A percentile compares a stretch with the other conserved stretches of the same genome.
phyloP scores from a whole-genome alignment of 169 alveolate genomes.

The Hepatocystis sp. region DNA sequence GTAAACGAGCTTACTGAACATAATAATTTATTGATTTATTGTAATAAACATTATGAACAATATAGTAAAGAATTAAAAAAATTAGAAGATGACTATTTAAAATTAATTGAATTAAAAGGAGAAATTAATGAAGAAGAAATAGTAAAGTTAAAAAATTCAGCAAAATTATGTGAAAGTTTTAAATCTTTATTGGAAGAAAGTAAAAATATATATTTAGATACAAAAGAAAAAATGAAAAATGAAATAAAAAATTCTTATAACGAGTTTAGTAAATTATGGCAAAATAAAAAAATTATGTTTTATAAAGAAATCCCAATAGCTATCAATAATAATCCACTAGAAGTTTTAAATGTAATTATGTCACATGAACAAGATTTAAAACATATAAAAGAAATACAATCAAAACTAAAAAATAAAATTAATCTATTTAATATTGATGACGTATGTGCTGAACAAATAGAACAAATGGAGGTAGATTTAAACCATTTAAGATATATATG shows the following conservation, averaged over 20 bases:
- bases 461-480: slow-evolving; percentile 57
- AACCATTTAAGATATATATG: slow-evolving; percentile 50
- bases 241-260: slow-evolving; percentile 72
- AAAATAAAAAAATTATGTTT: slow-evolving; percentile 50
- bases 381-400: slow-evolving; percentile 34
- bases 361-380: slow-evolving; percentile 63
- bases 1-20: slow-evolving; percentile 52
- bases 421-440: slow-evolving; percentile 71
- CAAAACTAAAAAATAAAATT: slow-evolving; percentile 41
- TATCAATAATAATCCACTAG: slow-evolving; percentile 52
- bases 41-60: slow-evolving; percentile 31
- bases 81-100: slow-evolving; percentile 65
- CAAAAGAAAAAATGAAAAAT: slow-evolving; percentile 73
- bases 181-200: slow-evolving; percentile 51
- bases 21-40: slow-evolving; percentile 31
- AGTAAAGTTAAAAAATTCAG: slow-evolving; percentile 62
- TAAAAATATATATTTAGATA: slow-evolving; percentile 64
- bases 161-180: slow-evolving; percentile 54
- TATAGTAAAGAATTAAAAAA: slow-evolving; percentile 51
- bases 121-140: slow-evolving; percentile 76
- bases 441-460: slow-evolving; percentile 72
- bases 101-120: slow-evolving; percentile 71
- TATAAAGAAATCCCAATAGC: slow-evolving; percentile 71
- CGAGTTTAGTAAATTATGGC: slow-evolving; percentile 75
- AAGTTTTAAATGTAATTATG: slow-evolving; percentile 30